These are phyloP conservation scores for Acacia pycnantha DNA, from an alignment of 331 rosid genomes.

Conservation along the genomic window DNA sequence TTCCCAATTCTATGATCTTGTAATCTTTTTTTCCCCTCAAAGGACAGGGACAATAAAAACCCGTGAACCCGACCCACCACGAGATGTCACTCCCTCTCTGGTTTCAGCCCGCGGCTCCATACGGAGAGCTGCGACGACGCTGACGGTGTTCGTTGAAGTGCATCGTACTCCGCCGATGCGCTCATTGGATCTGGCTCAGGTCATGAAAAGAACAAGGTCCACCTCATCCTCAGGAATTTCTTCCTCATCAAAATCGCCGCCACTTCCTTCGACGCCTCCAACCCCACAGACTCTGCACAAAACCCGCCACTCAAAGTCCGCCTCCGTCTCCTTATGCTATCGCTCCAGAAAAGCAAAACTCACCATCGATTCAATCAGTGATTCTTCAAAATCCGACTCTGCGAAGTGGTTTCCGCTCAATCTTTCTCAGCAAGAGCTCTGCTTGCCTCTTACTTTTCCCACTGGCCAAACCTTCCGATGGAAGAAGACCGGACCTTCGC, in stretches of 20 bases:
- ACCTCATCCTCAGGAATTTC: conserved; percentile 25
- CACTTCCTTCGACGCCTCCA: conserved; percentile 54
- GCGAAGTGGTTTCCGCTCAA: conserved; percentile 63
- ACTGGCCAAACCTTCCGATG: conserved; percentile 98
- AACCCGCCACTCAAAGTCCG: conserved; percentile 30
- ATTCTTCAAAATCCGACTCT: conserved; percentile 1
- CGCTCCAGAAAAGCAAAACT: conserved; percentile 33
- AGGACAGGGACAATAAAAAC: neutral
- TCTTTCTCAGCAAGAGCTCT: conserved; percentile 65
- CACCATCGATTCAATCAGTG: conserved; percentile 13
- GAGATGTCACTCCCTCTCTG: neutral
- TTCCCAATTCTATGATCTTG: no score
- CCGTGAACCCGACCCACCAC: neutral
- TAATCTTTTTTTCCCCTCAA: no score
- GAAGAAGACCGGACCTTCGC: conserved; percentile 67
- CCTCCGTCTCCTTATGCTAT: conserved; percentile 19
- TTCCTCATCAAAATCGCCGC: conserved; percentile 7
- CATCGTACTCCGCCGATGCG: conserved; percentile 30
- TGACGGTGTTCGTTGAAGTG: neutral
- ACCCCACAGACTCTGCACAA: conserved; percentile 39
- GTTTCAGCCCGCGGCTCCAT: neutral
- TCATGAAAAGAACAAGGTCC: conserved; percentile 51
- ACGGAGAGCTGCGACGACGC: neutral
- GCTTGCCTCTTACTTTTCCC: conserved; percentile 84
- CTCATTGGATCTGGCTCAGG: conserved; percentile 22